Conservation (phyloP, 495 filamentous ascomycete species). For the Penicillium fimorum region DNA sequence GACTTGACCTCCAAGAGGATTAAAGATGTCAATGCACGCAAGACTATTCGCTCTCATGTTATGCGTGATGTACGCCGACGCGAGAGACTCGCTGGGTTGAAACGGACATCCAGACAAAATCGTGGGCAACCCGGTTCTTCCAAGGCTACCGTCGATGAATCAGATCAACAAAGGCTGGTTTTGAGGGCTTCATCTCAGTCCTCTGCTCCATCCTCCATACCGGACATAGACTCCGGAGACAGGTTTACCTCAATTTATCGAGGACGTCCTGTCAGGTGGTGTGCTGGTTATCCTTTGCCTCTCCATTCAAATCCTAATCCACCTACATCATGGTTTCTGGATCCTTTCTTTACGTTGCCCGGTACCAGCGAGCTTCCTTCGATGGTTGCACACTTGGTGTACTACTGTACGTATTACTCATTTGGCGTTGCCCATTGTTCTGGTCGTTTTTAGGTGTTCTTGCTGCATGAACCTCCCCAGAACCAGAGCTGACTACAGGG, state of each 20-base stretch:
- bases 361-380: constrained; percentile 25
- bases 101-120: constrained; percentile 30
- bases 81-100: constrained; percentile 35
- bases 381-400: constrained; percentile 27
- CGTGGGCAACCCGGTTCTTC: constrained; percentile 11
- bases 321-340: constrained; percentile 30
- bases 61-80: constrained; percentile 43
- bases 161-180: constrained; percentile 16
- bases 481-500: constrained; percentile 8
- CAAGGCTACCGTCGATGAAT: constrained; percentile 6
- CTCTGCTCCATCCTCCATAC: constrained; percentile 9
- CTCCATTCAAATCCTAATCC: constrained; percentile 21
- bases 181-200: constrained; percentile 20
- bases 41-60: constrained; percentile 40
- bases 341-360: constrained; percentile 34
- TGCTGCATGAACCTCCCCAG: background rate
- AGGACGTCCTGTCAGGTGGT: constrained; percentile 21
- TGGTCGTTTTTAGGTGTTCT: background rate
- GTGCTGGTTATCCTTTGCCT: constrained; percentile 14
- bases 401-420: constrained; percentile 32
- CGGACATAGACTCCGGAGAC: constrained; percentile 2
- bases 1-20: constrained; percentile 39
- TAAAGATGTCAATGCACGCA: constrained; percentile 39
- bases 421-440: background rate
- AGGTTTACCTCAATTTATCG: constrained; percentile 10